Evolutionary conservation across 2,329 filamentous ascomycete species (phyloP).

Genomic region (Triangularia setosa): DNA sequence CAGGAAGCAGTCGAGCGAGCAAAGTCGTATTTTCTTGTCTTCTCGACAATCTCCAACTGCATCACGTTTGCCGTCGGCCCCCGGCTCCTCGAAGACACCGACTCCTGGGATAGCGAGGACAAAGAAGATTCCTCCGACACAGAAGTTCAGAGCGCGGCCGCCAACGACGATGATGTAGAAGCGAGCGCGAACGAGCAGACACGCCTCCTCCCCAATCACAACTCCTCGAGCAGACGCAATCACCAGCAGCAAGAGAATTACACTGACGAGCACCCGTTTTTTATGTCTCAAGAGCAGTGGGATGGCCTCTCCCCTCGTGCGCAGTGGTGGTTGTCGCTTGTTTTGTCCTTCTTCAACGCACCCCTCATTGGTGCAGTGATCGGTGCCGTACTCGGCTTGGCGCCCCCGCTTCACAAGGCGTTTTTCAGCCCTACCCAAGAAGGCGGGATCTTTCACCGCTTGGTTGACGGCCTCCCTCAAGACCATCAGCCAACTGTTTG

Average conservation of each 20-base stretch:
- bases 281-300: conserved; percentile 16
- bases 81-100: conserved; percentile 40
- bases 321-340: conserved; percentile 24
- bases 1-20: conserved; percentile 50
- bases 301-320: conserved; percentile 9
- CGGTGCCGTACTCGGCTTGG: conserved; percentile 57
- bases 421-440: conserved; percentile 57
- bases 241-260: background rate
- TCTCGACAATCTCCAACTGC: conserved; percentile 59
- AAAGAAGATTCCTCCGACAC: conserved; percentile 13
- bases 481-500: conserved; percentile 61
- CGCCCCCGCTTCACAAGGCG: conserved; percentile 53
- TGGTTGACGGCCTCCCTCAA: conserved; percentile 61
- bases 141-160: background rate
- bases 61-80: conserved; percentile 63
- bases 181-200: conserved; percentile 17
- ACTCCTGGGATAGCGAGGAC: conserved; percentile 25
- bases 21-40: conserved; percentile 63
- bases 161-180: background rate
- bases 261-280: conserved; percentile 14
- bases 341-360: conserved; percentile 53
- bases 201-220: conserved; percentile 10
- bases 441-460: conserved; percentile 61
- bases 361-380: conserved; percentile 57
- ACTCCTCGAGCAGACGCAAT: background rate